phyloP scores from a whole-genome alignment of 768 basidiomycete genomes.

The Russula griseocarnosa region DNA sequence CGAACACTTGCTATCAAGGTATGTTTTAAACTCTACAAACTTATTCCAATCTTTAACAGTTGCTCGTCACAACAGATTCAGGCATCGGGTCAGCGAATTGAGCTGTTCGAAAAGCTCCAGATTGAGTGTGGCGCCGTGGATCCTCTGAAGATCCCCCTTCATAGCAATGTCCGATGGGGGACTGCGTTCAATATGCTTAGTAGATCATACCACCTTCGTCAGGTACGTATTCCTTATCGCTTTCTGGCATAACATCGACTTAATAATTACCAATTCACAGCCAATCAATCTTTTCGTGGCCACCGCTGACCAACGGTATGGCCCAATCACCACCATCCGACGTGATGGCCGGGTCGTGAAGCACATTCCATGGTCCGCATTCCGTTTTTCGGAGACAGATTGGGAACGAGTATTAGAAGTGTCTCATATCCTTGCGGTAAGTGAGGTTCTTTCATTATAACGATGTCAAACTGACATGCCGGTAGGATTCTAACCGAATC shows the following conservation, averaged over 20 bases:
- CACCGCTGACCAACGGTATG: background rate
- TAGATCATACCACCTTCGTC: too few species aligned
- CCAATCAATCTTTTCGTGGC: constrained; percentile 2
- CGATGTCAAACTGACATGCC: too few species aligned
- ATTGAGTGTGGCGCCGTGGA: too few species aligned
- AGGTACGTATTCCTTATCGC: too few species aligned
- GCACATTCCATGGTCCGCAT: background rate
- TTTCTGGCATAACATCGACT: background rate
- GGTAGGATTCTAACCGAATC: constrained; percentile 31
- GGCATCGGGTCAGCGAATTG: too few species aligned
- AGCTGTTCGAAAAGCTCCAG: too few species aligned
- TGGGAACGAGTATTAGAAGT: background rate
- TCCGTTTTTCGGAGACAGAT: background rate
- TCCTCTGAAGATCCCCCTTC: too few species aligned
- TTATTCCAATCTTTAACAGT: too few species aligned
- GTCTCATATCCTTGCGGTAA: background rate
- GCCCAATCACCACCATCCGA: background rate
- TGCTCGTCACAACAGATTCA: too few species aligned
- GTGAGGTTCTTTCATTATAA: background rate
- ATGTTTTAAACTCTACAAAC: too few species aligned
- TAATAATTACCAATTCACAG: background rate
- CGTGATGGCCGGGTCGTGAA: background rate
- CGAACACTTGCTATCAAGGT: constrained; percentile 3
- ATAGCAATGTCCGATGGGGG: too few species aligned
- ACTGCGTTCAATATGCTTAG: too few species aligned